Percentiles rank a stretch among this genome's conserved stretches.
These are phyloP conservation scores for Ophiostoma quercus DNA, from an alignment of 2,329 filamentous ascomycete genomes.

Conservation along the genomic window DNA sequence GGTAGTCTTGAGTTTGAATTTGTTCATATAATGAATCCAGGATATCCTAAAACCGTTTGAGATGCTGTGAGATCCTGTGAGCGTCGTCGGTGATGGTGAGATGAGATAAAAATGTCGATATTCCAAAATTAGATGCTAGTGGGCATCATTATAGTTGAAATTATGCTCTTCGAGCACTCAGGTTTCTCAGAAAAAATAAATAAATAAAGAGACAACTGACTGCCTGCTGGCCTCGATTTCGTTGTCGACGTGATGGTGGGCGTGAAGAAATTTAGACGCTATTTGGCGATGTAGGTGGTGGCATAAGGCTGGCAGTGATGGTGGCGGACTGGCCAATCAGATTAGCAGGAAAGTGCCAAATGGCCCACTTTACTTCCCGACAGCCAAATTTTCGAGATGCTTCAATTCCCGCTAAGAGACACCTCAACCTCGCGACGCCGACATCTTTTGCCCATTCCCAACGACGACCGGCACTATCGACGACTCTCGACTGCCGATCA, in stretches of 20 bases:
- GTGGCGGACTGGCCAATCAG: constrained; percentile 18
- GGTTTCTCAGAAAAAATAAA: neutral
- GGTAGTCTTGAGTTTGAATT: too few relatives aligned
- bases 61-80: too few relatives aligned
- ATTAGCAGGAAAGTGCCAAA: neutral
- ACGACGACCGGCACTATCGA: neutral
- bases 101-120: too few relatives aligned
- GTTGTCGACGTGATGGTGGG: neutral
- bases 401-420: neutral
- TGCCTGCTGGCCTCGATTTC: neutral
- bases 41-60: too few relatives aligned
- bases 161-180: too few relatives aligned
- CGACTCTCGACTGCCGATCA: neutral
- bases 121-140: too few relatives aligned
- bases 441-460: neutral
- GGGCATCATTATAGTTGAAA: too few relatives aligned
- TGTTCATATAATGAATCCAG: too few relatives aligned
- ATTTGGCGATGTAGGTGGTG: constrained; percentile 6
- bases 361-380: constrained; percentile 16
- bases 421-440: neutral
- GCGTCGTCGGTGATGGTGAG: too few relatives aligned
- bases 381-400: constrained; percentile 22
- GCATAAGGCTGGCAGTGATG: constrained; percentile 16
- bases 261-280: constrained; percentile 19
- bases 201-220: neutral